Conservation (phyloP, 78 protist genomes). For the Ministeria vibrans region DNA sequence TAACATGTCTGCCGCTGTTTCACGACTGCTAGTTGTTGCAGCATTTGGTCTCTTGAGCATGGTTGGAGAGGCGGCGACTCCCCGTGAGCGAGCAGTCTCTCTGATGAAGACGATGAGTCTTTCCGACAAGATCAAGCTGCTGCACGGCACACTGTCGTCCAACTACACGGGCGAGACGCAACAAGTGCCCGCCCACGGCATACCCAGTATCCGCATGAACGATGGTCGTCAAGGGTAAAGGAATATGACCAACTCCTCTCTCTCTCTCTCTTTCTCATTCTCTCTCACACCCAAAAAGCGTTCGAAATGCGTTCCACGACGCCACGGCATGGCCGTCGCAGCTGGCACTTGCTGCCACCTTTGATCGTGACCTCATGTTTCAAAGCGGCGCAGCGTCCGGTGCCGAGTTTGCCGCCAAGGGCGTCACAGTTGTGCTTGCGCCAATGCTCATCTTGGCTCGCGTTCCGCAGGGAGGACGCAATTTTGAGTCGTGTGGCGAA, state of each 20-base stretch:
- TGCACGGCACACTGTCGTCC: too few species aligned
- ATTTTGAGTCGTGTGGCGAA: not conserved
- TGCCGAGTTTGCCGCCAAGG: slow-evolving; percentile 1
- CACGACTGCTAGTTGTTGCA: too few species aligned
- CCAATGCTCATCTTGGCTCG: not conserved
- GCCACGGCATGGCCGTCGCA: not conserved
- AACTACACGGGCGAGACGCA: too few species aligned
- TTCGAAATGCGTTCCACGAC: not conserved
- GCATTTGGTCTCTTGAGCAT: too few species aligned
- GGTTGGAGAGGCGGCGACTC: too few species aligned
- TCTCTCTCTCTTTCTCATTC: not conserved
- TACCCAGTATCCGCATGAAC: slow-evolving; percentile 3
- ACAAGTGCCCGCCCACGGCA: not conserved
- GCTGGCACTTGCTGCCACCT: not conserved
- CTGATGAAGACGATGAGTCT: too few species aligned
- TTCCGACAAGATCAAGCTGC: too few species aligned
- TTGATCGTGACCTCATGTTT: not conserved
- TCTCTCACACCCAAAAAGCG: not conserved
- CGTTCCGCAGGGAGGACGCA: slow-evolving; percentile 1
- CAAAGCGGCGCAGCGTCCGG: not conserved
- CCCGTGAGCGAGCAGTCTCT: too few species aligned
- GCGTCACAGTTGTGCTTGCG: not conserved
- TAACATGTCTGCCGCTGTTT: too few species aligned
- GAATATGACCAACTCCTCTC: too few species aligned
- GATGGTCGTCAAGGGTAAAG: not conserved